Percentiles rank a stretch among this genome's conserved stretches.
phyloP scores from a whole-genome alignment of 345 rosid genomes.

The Eucalyptus decipiens region DNA sequence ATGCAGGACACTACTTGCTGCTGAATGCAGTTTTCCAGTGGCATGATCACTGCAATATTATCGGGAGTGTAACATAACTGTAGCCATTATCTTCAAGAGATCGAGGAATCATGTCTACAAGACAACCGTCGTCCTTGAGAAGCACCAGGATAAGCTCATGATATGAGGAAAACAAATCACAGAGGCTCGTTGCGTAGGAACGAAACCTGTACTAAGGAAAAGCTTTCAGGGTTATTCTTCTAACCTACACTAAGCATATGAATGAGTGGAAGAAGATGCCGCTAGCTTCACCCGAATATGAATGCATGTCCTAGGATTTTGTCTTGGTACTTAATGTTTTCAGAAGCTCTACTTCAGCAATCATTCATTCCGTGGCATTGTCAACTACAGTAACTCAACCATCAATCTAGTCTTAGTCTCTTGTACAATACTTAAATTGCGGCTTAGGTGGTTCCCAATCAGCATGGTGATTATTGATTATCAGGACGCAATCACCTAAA shows the following conservation, averaged over 20 bases:
- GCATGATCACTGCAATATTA: neutral
- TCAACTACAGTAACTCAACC: neutral
- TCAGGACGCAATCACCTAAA: neutral
- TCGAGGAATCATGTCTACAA: neutral
- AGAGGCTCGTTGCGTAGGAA: neutral
- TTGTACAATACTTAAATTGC: neutral
- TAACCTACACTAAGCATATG: neutral
- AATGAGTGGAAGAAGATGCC: neutral
- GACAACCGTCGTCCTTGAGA: neutral
- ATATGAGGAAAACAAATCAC: neutral
- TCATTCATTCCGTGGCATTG: neutral
- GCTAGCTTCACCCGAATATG: neutral
- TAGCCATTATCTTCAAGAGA: neutral
- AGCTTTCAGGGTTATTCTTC: neutral
- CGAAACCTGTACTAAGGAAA: neutral
- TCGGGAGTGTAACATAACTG: neutral
- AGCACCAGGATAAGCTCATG: neutral
- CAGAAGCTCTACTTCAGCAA: neutral
- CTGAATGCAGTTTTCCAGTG: neutral
- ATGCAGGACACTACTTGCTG: neutral
- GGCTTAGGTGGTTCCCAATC: neutral
- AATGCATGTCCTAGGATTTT: neutral
- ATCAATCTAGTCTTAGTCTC: neutral
- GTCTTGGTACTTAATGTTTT: neutral
- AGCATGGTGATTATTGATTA: neutral